Conservation (phyloP, 768 basidiomycete species). For the Termitomyces sp. region DNA sequence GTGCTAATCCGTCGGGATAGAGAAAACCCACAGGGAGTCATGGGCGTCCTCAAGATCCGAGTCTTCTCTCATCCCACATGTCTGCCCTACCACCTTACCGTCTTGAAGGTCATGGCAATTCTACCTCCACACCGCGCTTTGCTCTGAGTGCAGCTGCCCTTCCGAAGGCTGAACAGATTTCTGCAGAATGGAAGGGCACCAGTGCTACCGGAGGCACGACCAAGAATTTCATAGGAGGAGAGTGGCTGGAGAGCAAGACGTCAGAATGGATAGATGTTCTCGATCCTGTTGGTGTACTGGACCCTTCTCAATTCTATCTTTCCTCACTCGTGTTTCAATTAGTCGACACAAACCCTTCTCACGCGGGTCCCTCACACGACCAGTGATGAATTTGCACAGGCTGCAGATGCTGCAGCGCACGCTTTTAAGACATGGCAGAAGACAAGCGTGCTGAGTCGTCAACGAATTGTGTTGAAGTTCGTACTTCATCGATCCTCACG, state of each 20-base stretch:
- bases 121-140: constrained; percentile 38
- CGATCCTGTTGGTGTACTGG: constrained; percentile 66
- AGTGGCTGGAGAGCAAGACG: constrained; percentile 80
- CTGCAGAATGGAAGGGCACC: constrained; percentile 81
- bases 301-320: neutral
- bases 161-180: constrained; percentile 64
- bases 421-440: constrained; percentile 89
- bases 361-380: constrained; percentile 91
- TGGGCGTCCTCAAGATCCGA: too few species aligned
- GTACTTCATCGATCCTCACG: constrained; percentile 19
- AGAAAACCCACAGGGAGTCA: too few species aligned
- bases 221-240: constrained; percentile 88
- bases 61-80: constrained; percentile 10
- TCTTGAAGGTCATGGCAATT: constrained; percentile 28
- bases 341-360: constrained; percentile 90
- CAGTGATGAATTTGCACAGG: constrained; percentile 69
- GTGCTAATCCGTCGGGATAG: too few species aligned
- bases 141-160: constrained; percentile 51
- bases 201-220: constrained; percentile 80
- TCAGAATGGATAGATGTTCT: constrained; percentile 79
- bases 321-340: constrained; percentile 1
- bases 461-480: constrained; percentile 85
- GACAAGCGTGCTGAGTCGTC: constrained; percentile 79
- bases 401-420: constrained; percentile 74
- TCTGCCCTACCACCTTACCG: constrained; percentile 25